Conservation (phyloP, 1,284 basidiomycete genomes). For the Ustilago vetiveriae region DNA sequence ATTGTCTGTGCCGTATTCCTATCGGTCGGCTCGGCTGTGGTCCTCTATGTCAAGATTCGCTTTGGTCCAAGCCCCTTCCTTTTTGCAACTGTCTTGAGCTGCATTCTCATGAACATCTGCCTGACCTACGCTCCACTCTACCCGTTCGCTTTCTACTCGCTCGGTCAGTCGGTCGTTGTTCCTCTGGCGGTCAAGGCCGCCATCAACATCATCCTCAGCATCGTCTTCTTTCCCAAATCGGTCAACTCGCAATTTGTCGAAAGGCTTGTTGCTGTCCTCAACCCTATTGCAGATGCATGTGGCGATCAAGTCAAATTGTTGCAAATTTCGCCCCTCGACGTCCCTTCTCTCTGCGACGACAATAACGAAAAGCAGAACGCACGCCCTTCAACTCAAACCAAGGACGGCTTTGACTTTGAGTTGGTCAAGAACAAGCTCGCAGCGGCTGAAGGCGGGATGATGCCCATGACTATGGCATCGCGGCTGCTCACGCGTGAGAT, state of each 20-base stretch:
- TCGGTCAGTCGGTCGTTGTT: slow-evolving; percentile 72
- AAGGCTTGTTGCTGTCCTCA: slow-evolving; percentile 72
- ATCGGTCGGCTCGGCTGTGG: slow-evolving; percentile 73
- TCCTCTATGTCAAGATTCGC: slow-evolving; percentile 76
- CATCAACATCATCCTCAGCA: slow-evolving; percentile 72
- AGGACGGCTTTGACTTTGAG: slow-evolving; percentile 69
- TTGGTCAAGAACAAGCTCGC: slow-evolving; percentile 64
- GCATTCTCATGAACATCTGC: slow-evolving; percentile 72
- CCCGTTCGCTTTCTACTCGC: slow-evolving; percentile 76
- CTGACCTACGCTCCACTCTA: slow-evolving; percentile 74
- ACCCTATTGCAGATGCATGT: slow-evolving; percentile 71
- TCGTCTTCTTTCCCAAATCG: slow-evolving; percentile 76
- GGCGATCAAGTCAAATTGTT: slow-evolving; percentile 72
- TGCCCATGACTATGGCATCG: slow-evolving; percentile 72
- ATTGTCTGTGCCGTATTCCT: slow-evolving; percentile 76
- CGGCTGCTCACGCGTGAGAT: slow-evolving; percentile 75
- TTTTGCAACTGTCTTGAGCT: slow-evolving; percentile 72
- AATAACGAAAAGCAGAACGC: neutral
- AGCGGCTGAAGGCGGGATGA: slow-evolving; percentile 73
- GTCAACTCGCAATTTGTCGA: slow-evolving; percentile 75
- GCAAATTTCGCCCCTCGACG: slow-evolving; percentile 69
- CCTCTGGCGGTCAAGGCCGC: slow-evolving; percentile 76
- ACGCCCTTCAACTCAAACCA: neutral
- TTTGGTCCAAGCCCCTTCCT: slow-evolving; percentile 76
- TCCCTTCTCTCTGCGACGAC: slow-evolving; percentile 23